Evolutionary conservation across 352 stramenopile genomes (phyloP).

Genomic region (Phytophthora nicotianae): DNA sequence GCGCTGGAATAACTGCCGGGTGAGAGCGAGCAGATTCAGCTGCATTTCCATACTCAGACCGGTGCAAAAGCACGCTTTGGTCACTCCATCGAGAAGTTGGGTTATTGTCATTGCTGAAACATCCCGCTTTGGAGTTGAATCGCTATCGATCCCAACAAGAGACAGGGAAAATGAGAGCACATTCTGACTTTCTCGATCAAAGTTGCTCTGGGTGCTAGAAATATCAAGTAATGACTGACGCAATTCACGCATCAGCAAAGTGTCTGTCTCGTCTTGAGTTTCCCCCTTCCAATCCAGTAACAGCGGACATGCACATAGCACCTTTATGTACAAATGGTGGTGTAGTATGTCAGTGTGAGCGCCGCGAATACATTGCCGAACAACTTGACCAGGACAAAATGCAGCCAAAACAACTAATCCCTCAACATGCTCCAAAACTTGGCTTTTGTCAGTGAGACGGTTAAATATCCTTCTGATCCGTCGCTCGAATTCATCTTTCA

Average conservation of each 20-base stretch:
- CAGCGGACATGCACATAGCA: conserved; percentile 36
- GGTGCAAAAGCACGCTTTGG: conserved; percentile 13
- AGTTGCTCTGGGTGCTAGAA: conserved; percentile 20
- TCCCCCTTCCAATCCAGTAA: conserved; percentile 34
- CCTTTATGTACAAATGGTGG: conserved; percentile 28
- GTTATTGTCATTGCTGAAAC: conserved; percentile 14
- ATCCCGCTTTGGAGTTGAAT: background rate
- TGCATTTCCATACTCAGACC: conserved; percentile 3
- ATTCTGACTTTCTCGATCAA: conserved; percentile 37
- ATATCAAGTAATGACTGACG: conserved; percentile 29
- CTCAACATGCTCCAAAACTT: conserved; percentile 14
- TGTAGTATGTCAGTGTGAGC: conserved; percentile 26
- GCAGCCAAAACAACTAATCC: conserved; percentile 31
- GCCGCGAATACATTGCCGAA: conserved; percentile 32
- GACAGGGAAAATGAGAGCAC: conserved; percentile 31
- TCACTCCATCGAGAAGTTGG: conserved; percentile 15
- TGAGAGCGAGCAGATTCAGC: conserved; percentile 24
- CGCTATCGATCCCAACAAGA: conserved; percentile 19
- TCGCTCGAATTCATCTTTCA: conserved; percentile 21
- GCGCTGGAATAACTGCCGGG: conserved; percentile 18
- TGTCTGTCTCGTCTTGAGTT: background rate
- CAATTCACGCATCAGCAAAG: conserved; percentile 32
- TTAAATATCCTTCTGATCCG: conserved; percentile 38
- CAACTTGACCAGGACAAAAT: conserved; percentile 35
- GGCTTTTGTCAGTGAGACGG: conserved; percentile 33